Evolutionary conservation across 805 yeast genomes (phyloP), one percentile per base, ranked within the genome.

Genomic region (Ogataea paraovalis): DNA sequence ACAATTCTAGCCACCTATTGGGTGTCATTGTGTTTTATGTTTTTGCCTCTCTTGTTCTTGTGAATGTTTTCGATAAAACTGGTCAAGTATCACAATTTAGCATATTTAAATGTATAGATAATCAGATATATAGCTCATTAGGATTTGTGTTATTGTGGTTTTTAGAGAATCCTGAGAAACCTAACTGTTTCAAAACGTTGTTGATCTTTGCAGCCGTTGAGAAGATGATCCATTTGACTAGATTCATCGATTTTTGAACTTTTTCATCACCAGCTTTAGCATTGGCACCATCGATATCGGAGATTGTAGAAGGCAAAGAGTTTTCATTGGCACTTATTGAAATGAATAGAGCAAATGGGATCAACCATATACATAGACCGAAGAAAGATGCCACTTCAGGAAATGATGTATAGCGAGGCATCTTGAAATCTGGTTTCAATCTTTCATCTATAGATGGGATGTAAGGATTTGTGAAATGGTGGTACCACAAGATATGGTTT

Each of bases 321-420:
- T 87, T 85, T 60, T 94, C 99, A 52, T 88, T 87, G 1, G 97
- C 97, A 62, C 95, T 87, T 49, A 94, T 72, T 27, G 96, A 85
- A 16, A 94, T 92, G 66, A 94, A 92, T 48, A 94, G 73, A 3
- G 96, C 83, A 65, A 94, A 89, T 30, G 99, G 99, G 25, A 94
- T 79, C 49, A 92, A 75, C 99, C 99, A 94, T 18, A 94, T 83
- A 58, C 94, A 83, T 38, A 94, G 68, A 1, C 97, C 99, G 62
- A 94, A 91, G 65, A 94, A 94, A 3, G 97, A 85, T n/a, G 97
- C 87, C 3, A 94, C 87, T 62, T 94, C 96, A 1, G 90, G 74
- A 61, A 92, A 92, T 12, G 85, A 74, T 2, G 96, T 96, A 45
- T 87, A 78, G 41, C 79, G 77, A 13, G 85, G 86, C 41, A 87